These are phyloP conservation scores for Apophysomyces sp. DNA, from an alignment of 371 early-diverging fungal species.

Conservation along the genomic window DNA sequence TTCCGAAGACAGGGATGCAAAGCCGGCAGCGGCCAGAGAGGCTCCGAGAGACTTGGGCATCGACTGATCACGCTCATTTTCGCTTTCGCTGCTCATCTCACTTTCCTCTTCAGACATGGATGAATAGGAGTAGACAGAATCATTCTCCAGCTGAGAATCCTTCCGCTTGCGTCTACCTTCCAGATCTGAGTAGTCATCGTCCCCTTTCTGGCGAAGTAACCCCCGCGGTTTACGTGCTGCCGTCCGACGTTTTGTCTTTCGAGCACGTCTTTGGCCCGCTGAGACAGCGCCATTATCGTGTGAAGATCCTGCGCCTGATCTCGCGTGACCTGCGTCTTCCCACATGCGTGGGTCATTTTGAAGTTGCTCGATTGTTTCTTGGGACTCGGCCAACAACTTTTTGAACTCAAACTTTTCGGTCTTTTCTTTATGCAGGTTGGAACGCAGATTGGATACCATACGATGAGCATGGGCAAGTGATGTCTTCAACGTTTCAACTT, in stretches of 20 bases:
- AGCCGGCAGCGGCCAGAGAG: constrained; percentile 8
- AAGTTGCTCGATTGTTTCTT: constrained; percentile 60
- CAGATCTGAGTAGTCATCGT: constrained; percentile 14
- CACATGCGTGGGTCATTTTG: constrained; percentile 56
- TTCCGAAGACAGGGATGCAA: constrained; percentile 26
- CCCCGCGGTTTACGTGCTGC: constrained; percentile 18
- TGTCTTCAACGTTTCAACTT: constrained; percentile 46
- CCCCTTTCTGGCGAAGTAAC: constrained; percentile 10
- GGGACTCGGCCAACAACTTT: constrained; percentile 60
- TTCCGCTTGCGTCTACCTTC: constrained; percentile 21
- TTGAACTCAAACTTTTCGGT: constrained; percentile 63
- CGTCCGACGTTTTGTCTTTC: constrained; percentile 17
- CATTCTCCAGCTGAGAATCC: constrained; percentile 16
- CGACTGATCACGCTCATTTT: constrained; percentile 17
- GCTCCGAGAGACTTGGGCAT: not conserved
- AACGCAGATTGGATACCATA: constrained; percentile 45
- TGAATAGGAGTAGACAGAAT: constrained; percentile 23
- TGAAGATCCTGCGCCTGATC: constrained; percentile 5
- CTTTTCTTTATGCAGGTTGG: constrained; percentile 49
- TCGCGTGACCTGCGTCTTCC: constrained; percentile 31
- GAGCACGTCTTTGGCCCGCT: not conserved
- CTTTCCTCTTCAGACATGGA: constrained; percentile 17
- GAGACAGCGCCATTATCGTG: not conserved
- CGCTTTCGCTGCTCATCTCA: constrained; percentile 26
- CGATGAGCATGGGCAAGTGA: constrained; percentile 49